Evolutionary conservation across 1,139 yeast species (phyloP), one percentile per base, ranked within the genome.

Genomic region (Yamadazyma dushanensis): DNA sequence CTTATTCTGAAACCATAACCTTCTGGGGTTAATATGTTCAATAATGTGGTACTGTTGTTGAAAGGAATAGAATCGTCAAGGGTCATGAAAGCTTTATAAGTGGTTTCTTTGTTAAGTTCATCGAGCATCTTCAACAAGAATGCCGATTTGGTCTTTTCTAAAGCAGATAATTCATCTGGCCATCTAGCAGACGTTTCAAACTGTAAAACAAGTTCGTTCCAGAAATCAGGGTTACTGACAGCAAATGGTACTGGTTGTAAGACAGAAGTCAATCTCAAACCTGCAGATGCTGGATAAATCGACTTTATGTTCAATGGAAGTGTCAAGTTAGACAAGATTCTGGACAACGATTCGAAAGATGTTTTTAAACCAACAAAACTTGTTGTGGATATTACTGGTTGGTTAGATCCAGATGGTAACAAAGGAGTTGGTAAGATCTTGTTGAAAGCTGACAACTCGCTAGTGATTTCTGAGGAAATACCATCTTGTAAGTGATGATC

Each of bases 141-240:
- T 5, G 97, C 98, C 25, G 92, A 76, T 56, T 94, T 94, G 13
- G 96, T 85, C 51, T 83, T 82, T 55, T 92, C 98, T 39, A 89
- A 66, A 1, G 97, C 90, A 24, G 72, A 66, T 4, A 88, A 57
- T 57, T 92, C 96, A 59, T 87, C 96, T 1, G 99, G 98, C 99
- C 98, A 94, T 57, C 81, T 80, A n/a, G 80, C 73, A 2, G 96
- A 85, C 3, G 86, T 70, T 63, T 94, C 98, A 59, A 94, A 88
- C 59, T 89, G 96, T 31, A 94, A 59, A 9, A 90, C 73, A 17
- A 83, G 80, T 34, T 84, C 89, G 47, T 85, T 87, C 70, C 87
- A 78, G 49, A 84, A 85, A 54, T 87, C 90, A 5, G 90, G 90
- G 49, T 78, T 83, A 2, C 87, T 75, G 3, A 66, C 61, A 11